A percentile compares a stretch with the other conserved stretches of the same genome.
Evolutionary conservation across 345 rosid genomes (phyloP).

Genomic region (Garcia nutans): DNA sequence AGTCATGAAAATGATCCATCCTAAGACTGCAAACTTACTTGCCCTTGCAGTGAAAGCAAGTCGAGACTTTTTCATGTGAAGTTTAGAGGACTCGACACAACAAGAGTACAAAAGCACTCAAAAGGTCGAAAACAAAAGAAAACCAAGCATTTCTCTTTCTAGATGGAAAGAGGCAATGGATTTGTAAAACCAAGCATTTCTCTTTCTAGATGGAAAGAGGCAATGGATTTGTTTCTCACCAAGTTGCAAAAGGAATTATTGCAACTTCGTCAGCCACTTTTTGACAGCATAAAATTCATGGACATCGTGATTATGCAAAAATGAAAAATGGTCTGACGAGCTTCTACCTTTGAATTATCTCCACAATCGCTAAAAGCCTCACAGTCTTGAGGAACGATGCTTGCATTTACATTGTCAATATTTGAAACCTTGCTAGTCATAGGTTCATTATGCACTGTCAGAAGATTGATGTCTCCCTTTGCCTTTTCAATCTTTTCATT

Average conservation of each 20-base stretch:
- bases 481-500: slow-evolving; percentile 33
- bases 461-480: slow-evolving; percentile 23
- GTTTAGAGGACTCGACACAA: neutral
- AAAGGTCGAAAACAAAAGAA: neutral
- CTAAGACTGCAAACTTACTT: neutral
- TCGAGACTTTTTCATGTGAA: neutral
- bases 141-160: neutral
- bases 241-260: slow-evolving; percentile 5
- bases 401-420: slow-evolving; percentile 35
- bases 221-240: neutral
- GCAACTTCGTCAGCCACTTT: slow-evolving; percentile 7
- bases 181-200: neutral
- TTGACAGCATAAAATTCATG: neutral
- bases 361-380: slow-evolving; percentile 27
- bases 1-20: slow-evolving; percentile 1
- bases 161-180: neutral
- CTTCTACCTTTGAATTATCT: slow-evolving; percentile 53
- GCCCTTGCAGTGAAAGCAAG: neutral
- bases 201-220: neutral
- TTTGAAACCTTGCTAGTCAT: slow-evolving; percentile 25
- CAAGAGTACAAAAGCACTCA: neutral
- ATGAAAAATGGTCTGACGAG: slow-evolving; percentile 6
- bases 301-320: neutral
- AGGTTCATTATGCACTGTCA: slow-evolving; percentile 33
- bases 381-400: slow-evolving; percentile 25